Evolutionary conservation across 192 early-diverging fungal species (phyloP).

Genomic region (Coemansia sp.): DNA sequence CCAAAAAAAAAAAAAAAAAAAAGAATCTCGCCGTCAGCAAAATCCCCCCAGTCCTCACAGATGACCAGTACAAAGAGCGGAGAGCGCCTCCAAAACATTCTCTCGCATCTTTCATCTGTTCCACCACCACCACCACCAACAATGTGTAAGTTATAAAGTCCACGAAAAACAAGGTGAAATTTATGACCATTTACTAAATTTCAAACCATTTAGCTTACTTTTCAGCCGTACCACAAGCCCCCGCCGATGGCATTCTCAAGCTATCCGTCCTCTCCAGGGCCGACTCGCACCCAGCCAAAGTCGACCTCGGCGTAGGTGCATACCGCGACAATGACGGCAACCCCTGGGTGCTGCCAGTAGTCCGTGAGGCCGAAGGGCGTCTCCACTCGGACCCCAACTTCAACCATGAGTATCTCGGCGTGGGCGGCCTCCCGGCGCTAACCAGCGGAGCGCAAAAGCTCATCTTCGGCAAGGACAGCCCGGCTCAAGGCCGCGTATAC

Average conservation of each 20-base stretch:
- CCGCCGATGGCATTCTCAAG: slow-evolving; percentile 89
- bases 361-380: slow-evolving; percentile 82
- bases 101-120: slow-evolving; percentile 31
- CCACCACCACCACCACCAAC: slow-evolving; percentile 2
- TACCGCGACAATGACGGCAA: slow-evolving; percentile 90
- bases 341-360: slow-evolving; percentile 94
- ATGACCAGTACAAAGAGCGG: background rate
- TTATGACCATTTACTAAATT: background rate
- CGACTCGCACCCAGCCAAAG: slow-evolving; percentile 74
- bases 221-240: slow-evolving; percentile 57
- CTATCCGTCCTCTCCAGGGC: slow-evolving; percentile 81
- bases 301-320: slow-evolving; percentile 95
- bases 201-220: slow-evolving; percentile 33
- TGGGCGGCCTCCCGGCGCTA: slow-evolving; percentile 78
- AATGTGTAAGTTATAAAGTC: slow-evolving; percentile 43
- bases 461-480: slow-evolving; percentile 77
- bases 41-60: background rate
- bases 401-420: slow-evolving; percentile 95
- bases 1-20: background rate
- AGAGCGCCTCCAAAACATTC: slow-evolving; percentile 9
- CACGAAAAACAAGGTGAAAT: no score
- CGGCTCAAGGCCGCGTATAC: slow-evolving; percentile 70
- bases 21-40: background rate
- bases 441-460: slow-evolving; percentile 77
- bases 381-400: slow-evolving; percentile 64